Base-by-base conservation (phyloP, 306 rosid species). In the Dicorynia guianensis region DNA sequence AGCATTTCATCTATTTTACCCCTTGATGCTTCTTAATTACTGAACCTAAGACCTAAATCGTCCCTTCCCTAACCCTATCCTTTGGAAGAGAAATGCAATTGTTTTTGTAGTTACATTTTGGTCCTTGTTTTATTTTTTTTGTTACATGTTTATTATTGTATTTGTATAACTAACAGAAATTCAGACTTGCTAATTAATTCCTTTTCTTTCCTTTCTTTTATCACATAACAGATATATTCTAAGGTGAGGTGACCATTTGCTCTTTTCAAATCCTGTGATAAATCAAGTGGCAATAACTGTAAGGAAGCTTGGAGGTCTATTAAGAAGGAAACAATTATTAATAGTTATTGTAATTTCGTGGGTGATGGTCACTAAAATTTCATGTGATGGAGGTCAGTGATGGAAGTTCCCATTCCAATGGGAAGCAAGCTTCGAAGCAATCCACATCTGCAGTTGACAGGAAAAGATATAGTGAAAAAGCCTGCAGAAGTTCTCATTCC, bases 371-470 rank as follows among this genome's bases (percentile, higher is more conserved):
- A 14, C 72, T 77, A 84, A 69, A 79, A 82, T 46, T 76, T 82
- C 83, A 89, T 68, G 69, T 49, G 71, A 91, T 87, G 96, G 96
- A 89, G 71, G 63, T 79, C 61, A 81, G 71, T 77, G 73, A 85
- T 64, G 87, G 79, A 85, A 85, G 83, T 63, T 79, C 87, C 79
- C 82, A 67, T 81, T 81, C 88, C 58, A 83, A 85, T 66, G 84
- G 84, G 83, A 88, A 81, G 70, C 83, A 69, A 63, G 58, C 85
- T 62, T 78, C 53, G 73, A 87, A 85, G 77, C 88, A 88, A 67
- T 63, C 87, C 36, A 79, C 82, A 67, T 13, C 89, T 46, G 75
- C 86, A 67, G 85, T 81, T 82, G 86, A 84, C 67, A 82, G 63
- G 36, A 89, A 88, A 68, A 82, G 76, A 67, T 56, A 83, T 36